A percentile compares a stretch with the other conserved stretches of the same genome.
These are phyloP conservation scores for Paramecium biaurelia DNA, from an alignment of 73 alveolate genomes.

Conservation along the genomic window DNA sequence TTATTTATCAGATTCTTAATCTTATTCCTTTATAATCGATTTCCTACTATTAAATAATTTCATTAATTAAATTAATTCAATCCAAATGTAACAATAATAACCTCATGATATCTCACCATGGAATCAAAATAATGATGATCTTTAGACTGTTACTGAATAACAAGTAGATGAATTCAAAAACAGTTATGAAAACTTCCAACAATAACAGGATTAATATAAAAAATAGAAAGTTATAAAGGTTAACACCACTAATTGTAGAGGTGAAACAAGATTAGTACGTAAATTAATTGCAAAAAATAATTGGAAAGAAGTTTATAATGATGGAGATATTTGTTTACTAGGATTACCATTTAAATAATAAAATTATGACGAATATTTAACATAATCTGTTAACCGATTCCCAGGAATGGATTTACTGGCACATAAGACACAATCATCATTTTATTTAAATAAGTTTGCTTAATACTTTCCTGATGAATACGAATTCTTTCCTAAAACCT, in stretches of 20 bases:
- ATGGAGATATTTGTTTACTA: slow-evolving; percentile 62
- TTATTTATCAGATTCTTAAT: slow-evolving; percentile 9
- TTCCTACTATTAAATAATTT: background rate
- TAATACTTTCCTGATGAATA: slow-evolving; percentile 81
- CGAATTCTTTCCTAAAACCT: slow-evolving; percentile 77
- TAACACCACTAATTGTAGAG: slow-evolving; percentile 35
- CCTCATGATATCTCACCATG: background rate
- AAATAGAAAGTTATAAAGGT: slow-evolving; percentile 3
- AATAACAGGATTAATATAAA: background rate
- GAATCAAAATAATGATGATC: slow-evolving; percentile 18
- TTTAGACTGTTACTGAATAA: background rate
- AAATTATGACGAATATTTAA: slow-evolving; percentile 30
- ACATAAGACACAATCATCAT: slow-evolving; percentile 73
- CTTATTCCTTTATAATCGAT: background rate
- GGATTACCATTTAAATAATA: slow-evolving; percentile 62
- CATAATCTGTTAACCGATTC: slow-evolving; percentile 67
- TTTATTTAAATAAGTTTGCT: slow-evolving; percentile 69
- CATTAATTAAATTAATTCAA: background rate
- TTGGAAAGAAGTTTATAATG: slow-evolving; percentile 63
- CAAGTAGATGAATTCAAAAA: background rate
- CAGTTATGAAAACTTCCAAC: background rate
- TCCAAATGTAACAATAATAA: background rate
- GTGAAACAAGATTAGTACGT: slow-evolving; percentile 12
- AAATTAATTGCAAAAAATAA: slow-evolving; percentile 27
- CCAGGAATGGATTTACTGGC: slow-evolving; percentile 81